Evolutionary conservation across 2,329 filamentous ascomycete genomes (phyloP), one percentile per base, ranked within the genome.

Genomic region (Lasiodiplodia hormozganensis): DNA sequence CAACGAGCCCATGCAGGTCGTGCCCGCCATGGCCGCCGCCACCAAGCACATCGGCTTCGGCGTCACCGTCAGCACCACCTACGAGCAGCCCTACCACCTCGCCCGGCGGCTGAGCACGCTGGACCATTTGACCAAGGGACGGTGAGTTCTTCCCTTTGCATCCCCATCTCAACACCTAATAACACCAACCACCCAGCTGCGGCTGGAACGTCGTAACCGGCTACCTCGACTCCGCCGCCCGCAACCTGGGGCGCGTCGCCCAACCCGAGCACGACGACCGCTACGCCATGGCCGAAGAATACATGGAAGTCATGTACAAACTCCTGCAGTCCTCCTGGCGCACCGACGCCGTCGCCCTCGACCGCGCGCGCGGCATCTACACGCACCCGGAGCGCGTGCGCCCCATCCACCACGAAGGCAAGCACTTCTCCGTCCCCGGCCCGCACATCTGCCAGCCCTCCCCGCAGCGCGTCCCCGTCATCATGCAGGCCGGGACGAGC

Each of bases 401-500:
- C 6, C 79, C 87, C 69, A 92, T 92, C 76, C 84, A 91, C 76
- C 90, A 92, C 75, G 74, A 83, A 0, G 89, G 89, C 3, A 88
- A 88, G 74, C 88, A 87, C 77, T 91, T 88, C 79, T 82, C 77
- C 0, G 87, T 91, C 0, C 87, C 88, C 0, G 89, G 90, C 0
- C 89, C 89, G 28, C 88, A 92, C 70, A 85, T 91, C 71, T 88
- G 87, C 68, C 85, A 91, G 64, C 90, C 90, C 0, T 86, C 85
- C 60, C 89, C 89, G 0, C 90, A 93, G 72, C 81, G 90, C 3
- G 91, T 89, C 1, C 90, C 90, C 0, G 82, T 92, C 2, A 84
- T 92, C 4, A 82, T 92, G 3, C 90, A 93, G 76, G 90, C 90
- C 0, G 90, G 90, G 0, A 90, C 90, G 0, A 90, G 88, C 0